Evolutionary conservation across 805 yeast species (phyloP).

Genomic region (Allodekkera sacchari): DNA sequence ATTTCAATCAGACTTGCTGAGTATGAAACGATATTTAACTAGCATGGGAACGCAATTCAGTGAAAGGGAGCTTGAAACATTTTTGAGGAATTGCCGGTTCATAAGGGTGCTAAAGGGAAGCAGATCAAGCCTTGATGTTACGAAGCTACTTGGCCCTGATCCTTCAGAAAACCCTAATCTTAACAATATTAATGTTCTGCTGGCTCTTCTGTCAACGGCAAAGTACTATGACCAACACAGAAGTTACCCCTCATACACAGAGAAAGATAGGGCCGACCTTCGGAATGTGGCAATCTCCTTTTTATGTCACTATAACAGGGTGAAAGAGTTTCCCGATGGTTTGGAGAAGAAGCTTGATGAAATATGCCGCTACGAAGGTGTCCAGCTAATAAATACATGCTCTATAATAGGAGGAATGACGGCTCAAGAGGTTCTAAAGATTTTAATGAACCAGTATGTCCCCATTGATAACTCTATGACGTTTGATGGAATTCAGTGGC

Average conservation of each 20-base stretch:
- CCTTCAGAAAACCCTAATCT: no score
- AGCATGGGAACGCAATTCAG: not conserved
- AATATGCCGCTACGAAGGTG: constrained; percentile 31
- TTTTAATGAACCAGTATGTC: constrained; percentile 68
- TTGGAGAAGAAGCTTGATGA: constrained; percentile 33
- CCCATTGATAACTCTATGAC: constrained; percentile 66
- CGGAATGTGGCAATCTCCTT: constrained; percentile 19
- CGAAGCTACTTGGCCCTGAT: no score
- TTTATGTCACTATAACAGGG: constrained; percentile 14
- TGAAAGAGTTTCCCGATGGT: constrained; percentile 25
- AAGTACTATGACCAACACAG: constrained; percentile 19
- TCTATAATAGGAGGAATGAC: constrained; percentile 79
- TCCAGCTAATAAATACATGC: constrained; percentile 47
- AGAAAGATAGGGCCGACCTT: constrained; percentile 14
- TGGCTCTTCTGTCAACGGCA: constrained; percentile 31
- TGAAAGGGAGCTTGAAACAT: constrained; percentile 15
- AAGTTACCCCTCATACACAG: constrained; percentile 7
- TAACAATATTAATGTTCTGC: constrained; percentile 25
- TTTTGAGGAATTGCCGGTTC: constrained; percentile 55
- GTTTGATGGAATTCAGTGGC: constrained; percentile 63
- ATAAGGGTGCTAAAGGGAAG: constrained; percentile 47
- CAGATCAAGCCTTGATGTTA: no score
- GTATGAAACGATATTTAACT: no score
- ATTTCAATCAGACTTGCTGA: constrained; percentile 37
- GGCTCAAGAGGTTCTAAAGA: constrained; percentile 75